phyloP scores from a whole-genome alignment of 306 rosid genomes.

The Sphenostylis stenocarpa region DNA sequence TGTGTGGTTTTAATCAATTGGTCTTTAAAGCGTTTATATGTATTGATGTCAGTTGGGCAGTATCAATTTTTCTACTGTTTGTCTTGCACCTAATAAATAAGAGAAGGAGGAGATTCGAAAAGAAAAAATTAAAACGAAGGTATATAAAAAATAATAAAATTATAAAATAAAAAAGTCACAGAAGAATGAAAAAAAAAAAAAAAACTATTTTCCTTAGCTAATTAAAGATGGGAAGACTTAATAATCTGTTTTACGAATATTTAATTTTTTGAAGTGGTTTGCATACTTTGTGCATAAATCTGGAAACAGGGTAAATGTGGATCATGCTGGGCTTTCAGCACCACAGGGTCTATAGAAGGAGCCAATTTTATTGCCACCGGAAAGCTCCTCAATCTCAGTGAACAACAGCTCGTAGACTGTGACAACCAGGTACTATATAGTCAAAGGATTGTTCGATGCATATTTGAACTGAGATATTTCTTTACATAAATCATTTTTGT shows the following conservation, averaged over 20 bases:
- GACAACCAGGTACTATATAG: conserved; percentile 53
- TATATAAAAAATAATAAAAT: background rate
- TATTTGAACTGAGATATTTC: background rate
- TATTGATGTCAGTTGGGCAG: background rate
- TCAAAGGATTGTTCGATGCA: background rate
- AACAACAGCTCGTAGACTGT: conserved; percentile 92
- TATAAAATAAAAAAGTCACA: no score
- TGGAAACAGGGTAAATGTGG: conserved; percentile 76
- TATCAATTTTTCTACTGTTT: background rate
- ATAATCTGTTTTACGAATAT: background rate
- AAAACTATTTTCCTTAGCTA: background rate
- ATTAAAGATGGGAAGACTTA: background rate
- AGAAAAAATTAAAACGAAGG: background rate
- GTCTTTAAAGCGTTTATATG: background rate
- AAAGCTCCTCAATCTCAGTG: conserved; percentile 84
- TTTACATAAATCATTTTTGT: background rate
- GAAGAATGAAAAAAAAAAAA: background rate
- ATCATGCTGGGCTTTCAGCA: conserved; percentile 96
- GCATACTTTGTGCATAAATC: background rate
- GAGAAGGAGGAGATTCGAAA: background rate
- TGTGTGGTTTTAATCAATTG: background rate
- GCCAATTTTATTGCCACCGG: conserved; percentile 79
- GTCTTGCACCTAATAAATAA: background rate
- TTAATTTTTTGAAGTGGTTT: background rate
- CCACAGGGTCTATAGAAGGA: conserved; percentile 87